phyloP scores from a whole-genome alignment of 2,329 filamentous ascomycete species.

The Ascosphaera pollenicola region DNA sequence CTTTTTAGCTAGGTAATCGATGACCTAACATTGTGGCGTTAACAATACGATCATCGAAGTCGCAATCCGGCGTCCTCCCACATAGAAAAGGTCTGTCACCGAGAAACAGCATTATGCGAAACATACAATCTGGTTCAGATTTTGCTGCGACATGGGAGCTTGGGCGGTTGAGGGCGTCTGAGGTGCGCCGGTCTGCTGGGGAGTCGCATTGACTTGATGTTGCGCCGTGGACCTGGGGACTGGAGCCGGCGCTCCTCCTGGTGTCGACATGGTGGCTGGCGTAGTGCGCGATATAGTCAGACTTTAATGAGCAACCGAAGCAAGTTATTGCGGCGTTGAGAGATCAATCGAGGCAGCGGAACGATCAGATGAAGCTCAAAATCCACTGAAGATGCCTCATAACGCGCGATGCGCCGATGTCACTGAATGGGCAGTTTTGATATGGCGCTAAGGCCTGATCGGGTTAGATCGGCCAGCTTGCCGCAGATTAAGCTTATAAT shows the following conservation, averaged over 20 bases:
- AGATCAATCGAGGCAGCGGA: too few species aligned
- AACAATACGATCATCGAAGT: conserved; percentile 1
- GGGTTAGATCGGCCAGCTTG: not conserved
- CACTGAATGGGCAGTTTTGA: not conserved
- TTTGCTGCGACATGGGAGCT: conserved; percentile 54
- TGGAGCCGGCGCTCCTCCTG: conserved; percentile 23
- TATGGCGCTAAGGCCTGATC: not conserved
- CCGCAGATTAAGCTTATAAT: not conserved
- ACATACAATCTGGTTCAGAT: conserved; percentile 89
- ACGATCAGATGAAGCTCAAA: not conserved
- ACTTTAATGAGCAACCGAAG: too few species aligned
- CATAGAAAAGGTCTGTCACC: not conserved
- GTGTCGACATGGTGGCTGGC: conserved; percentile 19
- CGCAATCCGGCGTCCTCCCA: conserved; percentile 1
- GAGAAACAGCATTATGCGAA: not conserved
- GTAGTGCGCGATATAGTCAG: too few species aligned
- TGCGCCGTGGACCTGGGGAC: conserved; percentile 26
- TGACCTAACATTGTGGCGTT: conserved; percentile 32
- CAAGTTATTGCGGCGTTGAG: too few species aligned
- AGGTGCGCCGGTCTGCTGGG: conserved; percentile 8
- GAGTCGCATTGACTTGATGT: conserved; percentile 25
- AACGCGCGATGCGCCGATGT: too few species aligned
- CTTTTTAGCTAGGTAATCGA: conserved; percentile 89
- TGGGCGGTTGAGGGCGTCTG: not conserved
- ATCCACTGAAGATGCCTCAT: too few species aligned